These are phyloP conservation scores for Thraustochytrium sp. DNA, from an alignment of 352 stramenopile species.

Conservation along the genomic window DNA sequence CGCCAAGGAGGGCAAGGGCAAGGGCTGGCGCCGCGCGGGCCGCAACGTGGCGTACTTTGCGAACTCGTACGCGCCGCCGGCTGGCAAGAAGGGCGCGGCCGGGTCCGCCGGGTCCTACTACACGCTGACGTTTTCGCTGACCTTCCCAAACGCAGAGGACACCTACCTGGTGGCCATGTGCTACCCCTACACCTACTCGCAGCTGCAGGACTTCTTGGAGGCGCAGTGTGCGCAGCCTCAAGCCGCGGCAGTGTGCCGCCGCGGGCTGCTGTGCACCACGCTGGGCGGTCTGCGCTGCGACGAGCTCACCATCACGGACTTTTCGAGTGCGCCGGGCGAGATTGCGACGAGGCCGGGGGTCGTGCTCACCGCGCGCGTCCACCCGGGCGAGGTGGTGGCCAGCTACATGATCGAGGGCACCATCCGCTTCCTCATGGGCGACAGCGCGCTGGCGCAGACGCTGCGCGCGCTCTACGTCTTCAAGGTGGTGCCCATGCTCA, in stretches of 20 bases:
- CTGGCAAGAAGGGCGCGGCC: not conserved
- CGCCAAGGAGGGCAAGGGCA: constrained; percentile 54
- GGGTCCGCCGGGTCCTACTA: not conserved
- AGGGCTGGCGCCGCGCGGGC: constrained; percentile 62
- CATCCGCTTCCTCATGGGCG: constrained; percentile 53
- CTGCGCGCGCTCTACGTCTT: constrained; percentile 57
- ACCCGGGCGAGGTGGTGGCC: constrained; percentile 59
- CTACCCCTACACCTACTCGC: constrained; percentile 61
- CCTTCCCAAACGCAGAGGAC: constrained; percentile 34
- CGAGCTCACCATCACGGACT: constrained; percentile 62
- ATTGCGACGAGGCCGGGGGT: constrained; percentile 52
- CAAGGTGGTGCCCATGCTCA: constrained; percentile 63
- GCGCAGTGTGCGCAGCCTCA: not conserved
- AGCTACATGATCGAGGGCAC: constrained; percentile 64
- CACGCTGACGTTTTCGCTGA: constrained; percentile 42
- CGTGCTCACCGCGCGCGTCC: constrained; percentile 57
- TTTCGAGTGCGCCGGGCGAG: constrained; percentile 43
- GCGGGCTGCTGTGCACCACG: constrained; percentile 62
- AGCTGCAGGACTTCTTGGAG: constrained; percentile 53
- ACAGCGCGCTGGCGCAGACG: constrained; percentile 23
- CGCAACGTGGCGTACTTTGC: constrained; percentile 68
- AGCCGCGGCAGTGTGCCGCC: constrained; percentile 60
- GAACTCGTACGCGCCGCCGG: constrained; percentile 56
- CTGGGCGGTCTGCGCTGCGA: constrained; percentile 62
- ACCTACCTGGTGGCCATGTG: constrained; percentile 55